Evolutionary conservation across 129 eudicot genomes (phyloP).

Genomic region (Saussurea involucrata): DNA sequence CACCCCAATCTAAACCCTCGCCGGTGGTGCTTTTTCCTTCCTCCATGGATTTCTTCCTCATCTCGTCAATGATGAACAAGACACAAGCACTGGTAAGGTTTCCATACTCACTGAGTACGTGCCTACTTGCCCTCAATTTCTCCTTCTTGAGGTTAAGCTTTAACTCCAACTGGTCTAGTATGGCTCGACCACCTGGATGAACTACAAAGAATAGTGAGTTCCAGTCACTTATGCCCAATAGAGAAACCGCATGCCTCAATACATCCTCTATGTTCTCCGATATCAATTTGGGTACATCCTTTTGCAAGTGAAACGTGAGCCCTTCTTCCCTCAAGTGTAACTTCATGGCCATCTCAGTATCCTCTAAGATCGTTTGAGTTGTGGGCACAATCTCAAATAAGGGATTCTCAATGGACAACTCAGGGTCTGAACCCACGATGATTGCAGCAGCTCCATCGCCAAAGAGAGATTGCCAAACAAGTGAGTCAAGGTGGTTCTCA

Average conservation of each 20-base stretch:
- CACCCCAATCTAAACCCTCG: slow-evolving; percentile 34
- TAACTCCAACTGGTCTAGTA: slow-evolving; percentile 24
- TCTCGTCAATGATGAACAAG: slow-evolving; percentile 30
- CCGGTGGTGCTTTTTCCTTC: slow-evolving; percentile 31
- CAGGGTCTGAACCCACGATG: slow-evolving; percentile 40
- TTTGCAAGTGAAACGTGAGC: slow-evolving; percentile 30
- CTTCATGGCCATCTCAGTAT: slow-evolving; percentile 26
- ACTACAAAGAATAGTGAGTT: slow-evolving; percentile 36
- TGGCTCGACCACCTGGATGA: slow-evolving; percentile 36
- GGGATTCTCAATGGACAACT: slow-evolving; percentile 15
- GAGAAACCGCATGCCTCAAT: slow-evolving; percentile 15
- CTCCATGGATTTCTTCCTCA: slow-evolving; percentile 32
- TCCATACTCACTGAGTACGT: slow-evolving; percentile 34
- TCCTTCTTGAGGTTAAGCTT: slow-evolving; percentile 26
- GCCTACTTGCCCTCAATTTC: slow-evolving; percentile 23
- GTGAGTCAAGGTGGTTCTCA: background rate
- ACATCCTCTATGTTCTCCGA: slow-evolving; percentile 31
- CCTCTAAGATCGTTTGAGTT: slow-evolving; percentile 30
- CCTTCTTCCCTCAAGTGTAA: slow-evolving; percentile 43
- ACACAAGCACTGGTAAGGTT: slow-evolving; percentile 36
- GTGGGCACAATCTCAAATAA: slow-evolving; percentile 33
- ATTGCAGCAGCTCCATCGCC: slow-evolving; percentile 38
- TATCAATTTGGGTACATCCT: slow-evolving; percentile 33
- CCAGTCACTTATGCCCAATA: slow-evolving; percentile 32
- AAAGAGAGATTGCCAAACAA: slow-evolving; percentile 43